Evolutionary conservation across 2,329 filamentous ascomycete species (phyloP).

Genomic region (Emmonsia crescens): DNA sequence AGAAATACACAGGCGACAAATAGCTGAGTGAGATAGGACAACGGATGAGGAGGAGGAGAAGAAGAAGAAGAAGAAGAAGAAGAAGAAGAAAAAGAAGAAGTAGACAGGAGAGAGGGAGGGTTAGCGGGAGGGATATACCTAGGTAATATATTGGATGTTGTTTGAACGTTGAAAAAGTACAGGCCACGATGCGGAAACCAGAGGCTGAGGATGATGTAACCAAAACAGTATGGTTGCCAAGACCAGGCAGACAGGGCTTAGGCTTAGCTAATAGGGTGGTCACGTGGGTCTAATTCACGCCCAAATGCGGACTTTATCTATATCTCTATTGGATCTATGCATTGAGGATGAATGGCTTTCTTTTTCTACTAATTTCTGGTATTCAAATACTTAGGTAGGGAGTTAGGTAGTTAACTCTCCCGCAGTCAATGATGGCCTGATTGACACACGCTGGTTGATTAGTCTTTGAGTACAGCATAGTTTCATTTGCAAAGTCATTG

Average conservation of each 20-base stretch:
- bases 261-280: neutral
- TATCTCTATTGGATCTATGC: too few relatives aligned
- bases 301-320: neutral
- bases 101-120: neutral
- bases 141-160: neutral
- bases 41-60: neutral
- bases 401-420: too few relatives aligned
- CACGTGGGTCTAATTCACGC: neutral
- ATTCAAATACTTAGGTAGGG: too few relatives aligned
- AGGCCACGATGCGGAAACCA: slow-evolving; percentile 34
- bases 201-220: slow-evolving; percentile 13
- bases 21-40: slow-evolving; percentile 8
- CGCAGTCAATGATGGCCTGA: too few relatives aligned
- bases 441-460: neutral
- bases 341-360: too few relatives aligned
- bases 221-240: slow-evolving; percentile 21
- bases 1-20: slow-evolving; percentile 7
- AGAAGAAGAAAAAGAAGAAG: neutral
- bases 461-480: too few relatives aligned
- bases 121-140: neutral
- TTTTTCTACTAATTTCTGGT: too few relatives aligned
- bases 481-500: too few relatives aligned
- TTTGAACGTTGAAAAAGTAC: slow-evolving; percentile 15
- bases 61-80: neutral
- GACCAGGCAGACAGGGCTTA: neutral